Base-by-base conservation (phyloP, 176 grass and related monocot genomes). In the Pontederia crassipes region DNA sequence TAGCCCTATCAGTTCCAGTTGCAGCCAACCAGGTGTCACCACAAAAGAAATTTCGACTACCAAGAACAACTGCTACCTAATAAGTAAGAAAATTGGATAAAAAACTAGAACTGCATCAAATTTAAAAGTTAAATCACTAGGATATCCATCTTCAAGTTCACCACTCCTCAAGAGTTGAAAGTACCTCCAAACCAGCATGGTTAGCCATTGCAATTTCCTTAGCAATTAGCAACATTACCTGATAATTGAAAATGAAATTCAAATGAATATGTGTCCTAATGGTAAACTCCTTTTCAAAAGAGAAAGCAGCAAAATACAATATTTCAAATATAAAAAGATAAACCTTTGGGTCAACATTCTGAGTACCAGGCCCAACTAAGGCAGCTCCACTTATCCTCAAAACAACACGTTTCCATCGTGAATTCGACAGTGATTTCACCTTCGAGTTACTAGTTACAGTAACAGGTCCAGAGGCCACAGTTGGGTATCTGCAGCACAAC, bases 261-360 rank as follows among this genome's bases (percentile, higher is more conserved):
- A 50, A 10, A 27, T 49, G 52, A 46, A 59, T 29, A 27, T 18
- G 28, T 3, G 12, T 54, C 8, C 15, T 40, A 40, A 40, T 4
- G 6, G 32, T 40, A 40, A 40, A 35, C 28, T 45, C 35, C 5
- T 49, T 49, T 16, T 49, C 32, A 46, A 2, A 47, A 52, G 18
- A 48, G 28, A 16, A 50, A 17, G 35, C 15, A 27, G 12, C 8
- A 73, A 40, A 55, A 11, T 75, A 62, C 0, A 57, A 62, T 28
- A 75, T 18, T 29, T 54, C 14, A 28, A 8, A 50, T 50, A 66
- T 28, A 49, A 8, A 66, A 52, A 13, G 28, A 52, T 48, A 50
- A 28, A 96, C 92, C 92, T 98, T 98, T 2, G 88, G 88, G 50
- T 98, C 94, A 57, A 93, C 88, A 79, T 97, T 97, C 24, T 76